These are phyloP conservation scores for Termitomyces sp. DNA, from an alignment of 768 basidiomycete genomes.

Conservation along the genomic window DNA sequence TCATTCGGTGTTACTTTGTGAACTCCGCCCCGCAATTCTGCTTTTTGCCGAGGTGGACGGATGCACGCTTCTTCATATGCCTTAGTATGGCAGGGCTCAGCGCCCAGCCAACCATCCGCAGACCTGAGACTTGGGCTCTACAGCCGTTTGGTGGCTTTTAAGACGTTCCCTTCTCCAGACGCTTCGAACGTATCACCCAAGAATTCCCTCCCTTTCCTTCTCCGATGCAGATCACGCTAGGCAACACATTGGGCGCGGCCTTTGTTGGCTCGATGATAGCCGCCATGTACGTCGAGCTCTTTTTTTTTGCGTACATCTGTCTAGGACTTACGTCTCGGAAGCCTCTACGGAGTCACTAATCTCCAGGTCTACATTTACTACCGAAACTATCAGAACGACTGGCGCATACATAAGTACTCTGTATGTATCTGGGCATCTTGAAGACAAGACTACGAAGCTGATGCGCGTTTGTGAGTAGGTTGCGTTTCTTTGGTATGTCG, in stretches of 20 bases:
- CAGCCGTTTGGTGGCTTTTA: neutral
- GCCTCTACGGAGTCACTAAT: constrained; percentile 16
- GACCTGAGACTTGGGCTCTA: too few species aligned
- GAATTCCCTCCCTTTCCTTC: neutral
- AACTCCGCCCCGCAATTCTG: too few species aligned
- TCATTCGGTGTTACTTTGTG: too few species aligned
- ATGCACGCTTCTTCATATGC: too few species aligned
- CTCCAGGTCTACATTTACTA: constrained; percentile 21
- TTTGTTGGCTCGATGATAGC: constrained; percentile 22
- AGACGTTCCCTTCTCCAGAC: neutral
- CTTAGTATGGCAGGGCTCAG: too few species aligned
- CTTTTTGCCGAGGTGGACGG: too few species aligned
- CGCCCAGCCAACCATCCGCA: too few species aligned
- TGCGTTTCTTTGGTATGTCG: constrained; percentile 15
- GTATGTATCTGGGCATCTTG: constrained; percentile 6
- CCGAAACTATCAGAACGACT: constrained; percentile 18
- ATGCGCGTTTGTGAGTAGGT: constrained; percentile 8
- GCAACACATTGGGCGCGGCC: constrained; percentile 23
- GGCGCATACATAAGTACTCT: constrained; percentile 15
- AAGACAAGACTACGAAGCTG: neutral
- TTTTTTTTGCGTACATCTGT: too few species aligned
- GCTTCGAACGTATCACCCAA: neutral
- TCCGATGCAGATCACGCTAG: constrained; percentile 12
- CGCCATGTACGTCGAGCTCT: constrained; percentile 18
- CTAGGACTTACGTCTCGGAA: neutral